Evolutionary conservation across 495 filamentous ascomycete genomes (phyloP), one percentile per base, ranked within the genome.

Genomic region (Penicillium antarcticum): DNA sequence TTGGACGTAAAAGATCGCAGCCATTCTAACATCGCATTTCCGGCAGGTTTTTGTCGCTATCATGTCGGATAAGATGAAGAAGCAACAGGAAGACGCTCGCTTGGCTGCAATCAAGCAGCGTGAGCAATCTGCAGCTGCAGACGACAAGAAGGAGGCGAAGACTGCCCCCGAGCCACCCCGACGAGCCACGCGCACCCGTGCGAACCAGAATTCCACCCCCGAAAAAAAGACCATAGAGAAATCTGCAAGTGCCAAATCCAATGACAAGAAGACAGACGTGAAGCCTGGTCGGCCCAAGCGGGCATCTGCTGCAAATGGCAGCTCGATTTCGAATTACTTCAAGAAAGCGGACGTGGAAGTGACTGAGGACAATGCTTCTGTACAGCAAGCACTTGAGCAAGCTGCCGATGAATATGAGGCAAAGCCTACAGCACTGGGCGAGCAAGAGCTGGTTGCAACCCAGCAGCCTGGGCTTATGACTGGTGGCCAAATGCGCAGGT

Each of bases 401-500:
- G 80, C 75, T 13, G 80, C 75, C 0, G 73, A 78, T 42, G 75
- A 82, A 14, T 71, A 71, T 24, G 77, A 80, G 38, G 72, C 79
- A n/a, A 81, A 84, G 31, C 76, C 80, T 5, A 75, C 77, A 9
- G 79, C 74, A 16, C 70, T 96, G 18, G 87, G 90, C 17, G 84
- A 87, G 53, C 89, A 94, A 54, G 81, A 89, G 45, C 63, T 96
- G 18, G 77, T 81, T 26, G 85, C 92, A 46, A 92, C 91, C 5
- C 78, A 88, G 55, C 94, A 98, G 60, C 94, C 94, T 0, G 82
- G 84, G 37, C 78, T 88, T 39, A 82, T 98, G 42, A 87, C 84
- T 5, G 92, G 92, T 17, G 94, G 95, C 10, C 84, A 83, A 12
- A 97, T 98, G 95, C 81, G 90, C 17, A 83, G 85, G 46, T 98